These are phyloP conservation scores for Ploettnerulaceae sp. DNA, from an alignment of 2,329 filamentous ascomycete species.

Conservation along the genomic window DNA sequence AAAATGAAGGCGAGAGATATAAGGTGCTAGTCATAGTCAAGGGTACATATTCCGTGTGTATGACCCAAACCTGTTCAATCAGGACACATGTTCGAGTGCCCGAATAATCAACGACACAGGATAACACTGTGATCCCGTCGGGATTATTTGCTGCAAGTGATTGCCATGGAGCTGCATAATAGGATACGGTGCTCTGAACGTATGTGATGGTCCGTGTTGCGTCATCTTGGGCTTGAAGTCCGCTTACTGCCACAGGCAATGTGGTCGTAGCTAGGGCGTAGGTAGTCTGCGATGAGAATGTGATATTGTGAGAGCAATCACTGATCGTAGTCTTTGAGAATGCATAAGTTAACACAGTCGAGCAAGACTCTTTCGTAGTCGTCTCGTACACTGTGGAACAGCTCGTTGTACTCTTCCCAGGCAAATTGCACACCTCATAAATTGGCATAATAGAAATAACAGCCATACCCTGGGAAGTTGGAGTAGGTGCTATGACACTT, in stretches of 20 bases:
- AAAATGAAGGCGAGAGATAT: conserved; percentile 19
- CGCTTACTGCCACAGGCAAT: background rate
- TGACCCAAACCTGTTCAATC: conserved; percentile 26
- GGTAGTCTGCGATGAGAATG: conserved; percentile 26
- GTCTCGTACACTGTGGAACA: conserved; percentile 22
- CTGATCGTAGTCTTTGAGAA: conserved; percentile 25
- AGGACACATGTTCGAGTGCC: conserved; percentile 12
- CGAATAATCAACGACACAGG: conserved; percentile 15
- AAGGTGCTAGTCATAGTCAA: conserved; percentile 20
- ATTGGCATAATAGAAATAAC: conserved; percentile 21
- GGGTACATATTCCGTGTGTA: conserved; percentile 18
- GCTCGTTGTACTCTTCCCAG: conserved; percentile 15
- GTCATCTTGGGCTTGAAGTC: background rate
- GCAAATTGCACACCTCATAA: conserved; percentile 23
- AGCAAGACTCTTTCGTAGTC: conserved; percentile 21
- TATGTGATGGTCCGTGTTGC: conserved; percentile 11
- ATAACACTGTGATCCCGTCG: conserved; percentile 19
- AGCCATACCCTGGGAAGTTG: conserved; percentile 18
- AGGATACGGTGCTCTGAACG: conserved; percentile 24
- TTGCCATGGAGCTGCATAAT: conserved; percentile 29
- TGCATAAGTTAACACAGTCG: conserved; percentile 23
- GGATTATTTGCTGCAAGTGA: conserved; percentile 22
- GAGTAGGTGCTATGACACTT: conserved; percentile 7
- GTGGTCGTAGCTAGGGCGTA: conserved; percentile 22
- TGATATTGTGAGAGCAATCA: conserved; percentile 27